Conservation (phyloP, 805 yeast genomes). For the Torulaspora gathmanii region DNA sequence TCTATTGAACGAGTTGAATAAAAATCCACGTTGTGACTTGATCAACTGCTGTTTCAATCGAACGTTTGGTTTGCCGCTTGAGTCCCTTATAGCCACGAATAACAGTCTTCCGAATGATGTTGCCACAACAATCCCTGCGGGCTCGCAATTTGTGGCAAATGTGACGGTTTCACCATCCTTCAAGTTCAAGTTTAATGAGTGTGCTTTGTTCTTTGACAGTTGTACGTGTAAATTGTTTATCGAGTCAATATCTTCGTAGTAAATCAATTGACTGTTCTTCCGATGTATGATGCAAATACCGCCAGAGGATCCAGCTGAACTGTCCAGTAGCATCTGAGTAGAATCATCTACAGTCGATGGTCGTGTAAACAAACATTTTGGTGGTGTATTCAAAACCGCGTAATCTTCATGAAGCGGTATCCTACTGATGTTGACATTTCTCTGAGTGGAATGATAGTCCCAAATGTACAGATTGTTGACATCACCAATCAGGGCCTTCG, state of each 20-base stretch:
- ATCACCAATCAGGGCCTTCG: conserved; percentile 47
- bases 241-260: conserved; percentile 65
- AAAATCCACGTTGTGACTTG: conserved; percentile 36
- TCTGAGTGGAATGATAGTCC: conserved; percentile 60
- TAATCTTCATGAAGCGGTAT: conserved; percentile 30
- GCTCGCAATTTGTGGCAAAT: conserved; percentile 56
- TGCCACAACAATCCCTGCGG: conserved; percentile 67
- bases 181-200: conserved; percentile 22
- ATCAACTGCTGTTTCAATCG: conserved; percentile 27
- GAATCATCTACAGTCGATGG: conserved; percentile 31
- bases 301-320: conserved; percentile 40
- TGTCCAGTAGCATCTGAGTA: conserved; percentile 46
- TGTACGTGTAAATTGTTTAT: conserved; percentile 30
- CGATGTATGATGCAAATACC: conserved; percentile 68
- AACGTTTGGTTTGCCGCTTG: conserved; percentile 53
- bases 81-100: conserved; percentile 59
- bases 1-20: conserved; percentile 28
- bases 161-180: conserved; percentile 49
- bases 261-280: conserved; percentile 53
- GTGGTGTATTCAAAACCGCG: conserved; percentile 18
- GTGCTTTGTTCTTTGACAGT: conserved; percentile 28
- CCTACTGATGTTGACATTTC: conserved; percentile 41
- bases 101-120: conserved; percentile 67
- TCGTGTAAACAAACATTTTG: conserved; percentile 30
- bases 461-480: conserved; percentile 58